These are phyloP conservation scores for Microcos paniculata DNA, from an alignment of 345 rosid species.

Conservation along the genomic window DNA sequence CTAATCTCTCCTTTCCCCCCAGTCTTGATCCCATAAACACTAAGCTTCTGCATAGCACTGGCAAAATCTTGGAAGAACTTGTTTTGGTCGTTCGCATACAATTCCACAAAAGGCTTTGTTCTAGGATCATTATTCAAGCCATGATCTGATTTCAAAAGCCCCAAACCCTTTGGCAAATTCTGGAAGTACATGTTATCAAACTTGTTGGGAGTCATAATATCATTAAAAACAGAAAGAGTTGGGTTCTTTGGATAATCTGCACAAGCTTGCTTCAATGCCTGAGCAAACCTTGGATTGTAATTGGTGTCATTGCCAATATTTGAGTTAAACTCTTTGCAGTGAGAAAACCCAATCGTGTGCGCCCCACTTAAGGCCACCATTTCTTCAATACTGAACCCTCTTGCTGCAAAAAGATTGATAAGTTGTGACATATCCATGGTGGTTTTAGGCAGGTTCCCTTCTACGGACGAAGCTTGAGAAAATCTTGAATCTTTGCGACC, in stretches of 20 bases:
- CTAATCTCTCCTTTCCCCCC: conserved; percentile 91
- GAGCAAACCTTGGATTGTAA: conserved; percentile 74
- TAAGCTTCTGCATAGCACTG: conserved; percentile 79
- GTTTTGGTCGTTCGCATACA: conserved; percentile 65
- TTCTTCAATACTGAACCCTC: conserved; percentile 71
- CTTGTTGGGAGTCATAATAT: conserved; percentile 82
- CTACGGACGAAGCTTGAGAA: conserved; percentile 48
- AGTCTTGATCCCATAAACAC: conserved; percentile 64
- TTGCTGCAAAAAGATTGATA: conserved; percentile 48
- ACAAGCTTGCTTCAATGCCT: conserved; percentile 64
- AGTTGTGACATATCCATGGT: conserved; percentile 50
- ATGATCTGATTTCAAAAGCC: conserved; percentile 76
- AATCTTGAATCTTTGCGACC: conserved; percentile 70
- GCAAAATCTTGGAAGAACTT: conserved; percentile 70
- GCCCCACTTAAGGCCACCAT: conserved; percentile 91
- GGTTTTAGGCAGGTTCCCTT: conserved; percentile 63
- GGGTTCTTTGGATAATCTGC: conserved; percentile 56
- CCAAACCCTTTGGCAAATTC: conserved; percentile 79
- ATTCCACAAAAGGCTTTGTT: conserved; percentile 62
- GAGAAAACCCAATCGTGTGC: conserved; percentile 91
- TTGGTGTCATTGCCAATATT: conserved; percentile 43
- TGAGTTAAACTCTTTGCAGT: conserved; percentile 70
- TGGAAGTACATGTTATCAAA: conserved; percentile 85
- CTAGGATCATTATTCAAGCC: conserved; percentile 52
- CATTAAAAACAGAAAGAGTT: conserved; percentile 81